Percentiles rank a stretch among this genome's conserved stretches.
phyloP scores from a whole-genome alignment of 306 rosid genomes.

The Prosopis cineraria region DNA sequence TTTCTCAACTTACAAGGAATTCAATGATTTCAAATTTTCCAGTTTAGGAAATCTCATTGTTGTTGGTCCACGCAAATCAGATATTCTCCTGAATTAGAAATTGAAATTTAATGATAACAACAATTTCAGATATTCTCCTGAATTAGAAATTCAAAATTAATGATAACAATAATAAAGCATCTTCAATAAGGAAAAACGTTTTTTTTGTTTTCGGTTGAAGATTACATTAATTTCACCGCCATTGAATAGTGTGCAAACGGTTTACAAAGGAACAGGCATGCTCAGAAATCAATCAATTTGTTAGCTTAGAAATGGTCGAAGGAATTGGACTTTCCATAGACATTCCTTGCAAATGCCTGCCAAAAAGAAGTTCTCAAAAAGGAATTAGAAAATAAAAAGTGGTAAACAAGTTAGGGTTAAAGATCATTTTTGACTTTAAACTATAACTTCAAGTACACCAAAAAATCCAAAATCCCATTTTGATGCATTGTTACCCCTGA shows the following conservation, averaged over 20 bases:
- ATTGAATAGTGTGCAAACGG: not conserved
- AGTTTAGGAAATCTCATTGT: conserved; percentile 45
- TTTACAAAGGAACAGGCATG: not conserved
- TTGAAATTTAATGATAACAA: too few species aligned
- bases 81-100: too few species aligned
- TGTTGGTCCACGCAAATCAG: conserved; percentile 17
- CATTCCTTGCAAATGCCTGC: conserved; percentile 4
- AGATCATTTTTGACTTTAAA: too few species aligned
- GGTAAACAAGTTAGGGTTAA: too few species aligned
- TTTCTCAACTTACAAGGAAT: conserved; percentile 53
- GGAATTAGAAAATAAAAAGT: not conserved
- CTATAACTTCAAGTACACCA: too few species aligned
- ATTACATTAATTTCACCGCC: conserved; percentile 3
- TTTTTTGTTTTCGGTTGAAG: too few species aligned
- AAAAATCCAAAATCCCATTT: too few species aligned
- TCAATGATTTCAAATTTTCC: conserved; percentile 25
- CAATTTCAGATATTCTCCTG: conserved; percentile 24
- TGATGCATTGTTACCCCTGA: too few species aligned
- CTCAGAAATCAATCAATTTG: conserved; percentile 59
- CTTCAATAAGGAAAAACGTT: not conserved
- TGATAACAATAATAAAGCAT: not conserved
- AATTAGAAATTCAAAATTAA: not conserved
- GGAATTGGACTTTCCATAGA: conserved; percentile 38
- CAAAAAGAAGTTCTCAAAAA: not conserved
- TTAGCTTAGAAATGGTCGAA: conserved; percentile 47